These are phyloP conservation scores for Mariannaea sp. DNA, from an alignment of 2,329 filamentous ascomycete species.

Conservation along the genomic window DNA sequence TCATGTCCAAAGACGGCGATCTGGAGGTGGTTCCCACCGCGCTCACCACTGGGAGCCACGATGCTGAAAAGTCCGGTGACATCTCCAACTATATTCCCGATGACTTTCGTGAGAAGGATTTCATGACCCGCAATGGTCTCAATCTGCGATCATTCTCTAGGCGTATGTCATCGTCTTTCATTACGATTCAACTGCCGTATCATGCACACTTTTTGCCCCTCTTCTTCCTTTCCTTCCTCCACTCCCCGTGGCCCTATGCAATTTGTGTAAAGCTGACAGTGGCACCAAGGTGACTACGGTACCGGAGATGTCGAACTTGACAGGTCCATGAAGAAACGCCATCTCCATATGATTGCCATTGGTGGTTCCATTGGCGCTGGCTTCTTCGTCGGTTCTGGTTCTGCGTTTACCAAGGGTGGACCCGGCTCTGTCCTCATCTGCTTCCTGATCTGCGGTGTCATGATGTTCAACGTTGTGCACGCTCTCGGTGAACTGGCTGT, in stretches of 20 bases:
- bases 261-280: slow-evolving; percentile 13
- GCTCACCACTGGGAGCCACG: slow-evolving; percentile 21
- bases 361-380: slow-evolving; percentile 66
- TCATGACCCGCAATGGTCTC: slow-evolving; percentile 38
- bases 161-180: slow-evolving; percentile 24
- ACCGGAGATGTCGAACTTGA: slow-evolving; percentile 45
- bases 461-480: slow-evolving; percentile 66
- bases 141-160: slow-evolving; percentile 33
- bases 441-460: slow-evolving; percentile 61
- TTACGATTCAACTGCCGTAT: no score
- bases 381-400: slow-evolving; percentile 65
- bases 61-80: slow-evolving; percentile 22
- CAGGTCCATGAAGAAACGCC: slow-evolving; percentile 58
- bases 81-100: slow-evolving; percentile 20
- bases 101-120: slow-evolving; percentile 33
- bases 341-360: slow-evolving; percentile 67
- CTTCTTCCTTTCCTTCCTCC: neutral
- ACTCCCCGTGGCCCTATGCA: neutral
- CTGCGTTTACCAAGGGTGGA: slow-evolving; percentile 57
- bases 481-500: slow-evolving; percentile 66
- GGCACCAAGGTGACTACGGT: slow-evolving; percentile 30
- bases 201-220: no score
- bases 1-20: slow-evolving; percentile 32
- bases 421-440: slow-evolving; percentile 53
- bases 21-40: slow-evolving; percentile 22